Conservation (phyloP, 2,329 filamentous ascomycete genomes). For the Claviceps sp. region DNA sequence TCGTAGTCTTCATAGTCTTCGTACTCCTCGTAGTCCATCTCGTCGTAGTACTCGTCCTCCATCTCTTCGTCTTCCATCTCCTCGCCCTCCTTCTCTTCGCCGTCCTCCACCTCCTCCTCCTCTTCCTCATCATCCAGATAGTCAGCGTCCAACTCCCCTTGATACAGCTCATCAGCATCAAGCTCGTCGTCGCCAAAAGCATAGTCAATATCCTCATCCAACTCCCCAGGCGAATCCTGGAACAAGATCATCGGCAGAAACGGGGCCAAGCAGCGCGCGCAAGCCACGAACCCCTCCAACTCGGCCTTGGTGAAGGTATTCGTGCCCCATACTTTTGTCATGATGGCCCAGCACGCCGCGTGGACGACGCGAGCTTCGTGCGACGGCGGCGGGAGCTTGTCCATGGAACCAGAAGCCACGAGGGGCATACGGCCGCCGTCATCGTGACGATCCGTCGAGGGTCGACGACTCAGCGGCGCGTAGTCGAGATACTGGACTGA, state of each 20-base stretch:
- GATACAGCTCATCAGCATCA: neutral
- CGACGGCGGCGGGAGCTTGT: neutral
- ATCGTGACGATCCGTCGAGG: neutral
- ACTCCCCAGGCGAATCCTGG: slow-evolving; percentile 4
- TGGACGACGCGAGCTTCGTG: slow-evolving; percentile 4
- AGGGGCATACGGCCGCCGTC: neutral
- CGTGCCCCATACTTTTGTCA: slow-evolving; percentile 3
- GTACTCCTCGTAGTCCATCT: too few species aligned
- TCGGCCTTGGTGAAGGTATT: slow-evolving; percentile 3
- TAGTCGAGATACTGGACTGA: slow-evolving; percentile 3
- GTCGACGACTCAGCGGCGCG: neutral
- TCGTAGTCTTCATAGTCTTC: neutral
- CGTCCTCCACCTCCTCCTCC: too few species aligned
- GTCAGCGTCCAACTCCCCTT: too few species aligned
- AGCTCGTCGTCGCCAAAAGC: slow-evolving; percentile 3
- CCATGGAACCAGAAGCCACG: slow-evolving; percentile 2
- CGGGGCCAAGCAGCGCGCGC: slow-evolving; percentile 2
- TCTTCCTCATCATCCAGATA: too few species aligned
- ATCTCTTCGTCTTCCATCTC: too few species aligned
- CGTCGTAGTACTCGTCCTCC: too few species aligned
- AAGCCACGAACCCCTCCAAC: slow-evolving; percentile 6
- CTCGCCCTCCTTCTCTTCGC: too few species aligned
- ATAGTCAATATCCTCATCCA: slow-evolving; percentile 6
- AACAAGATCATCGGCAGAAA: slow-evolving; percentile 6
- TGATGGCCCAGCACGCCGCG: slow-evolving; percentile 6